A percentile compares a stretch with the other conserved stretches of the same genome.
Conservation (phyloP, 2,329 filamentous ascomycete genomes). For the Orbilia ellipsospora region DNA sequence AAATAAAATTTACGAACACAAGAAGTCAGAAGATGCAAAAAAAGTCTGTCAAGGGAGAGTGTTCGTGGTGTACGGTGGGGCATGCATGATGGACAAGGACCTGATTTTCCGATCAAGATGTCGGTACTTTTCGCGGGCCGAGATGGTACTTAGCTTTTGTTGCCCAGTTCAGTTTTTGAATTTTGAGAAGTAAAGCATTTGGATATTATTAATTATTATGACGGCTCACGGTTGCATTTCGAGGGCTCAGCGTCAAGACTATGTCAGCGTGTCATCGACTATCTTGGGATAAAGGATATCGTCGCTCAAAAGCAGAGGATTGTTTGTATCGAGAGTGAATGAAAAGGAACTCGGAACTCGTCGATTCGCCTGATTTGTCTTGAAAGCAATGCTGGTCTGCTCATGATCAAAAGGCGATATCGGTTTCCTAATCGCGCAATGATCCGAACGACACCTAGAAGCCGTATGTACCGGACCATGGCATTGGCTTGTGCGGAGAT, state of each 20-base stretch:
- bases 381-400: too few species aligned
- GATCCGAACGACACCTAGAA: slow-evolving; percentile 2
- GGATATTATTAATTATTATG: neutral
- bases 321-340: neutral
- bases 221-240: neutral
- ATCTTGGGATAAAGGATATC: neutral
- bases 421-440: slow-evolving; percentile 27
- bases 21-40: neutral
- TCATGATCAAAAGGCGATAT: neutral
- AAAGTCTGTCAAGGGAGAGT: too few species aligned
- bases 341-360: too few species aligned
- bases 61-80: slow-evolving; percentile 21
- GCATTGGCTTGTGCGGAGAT: too few species aligned
- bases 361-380: too few species aligned
- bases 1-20: slow-evolving; percentile 1
- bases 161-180: too few species aligned
- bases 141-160: neutral
- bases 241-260: slow-evolving; percentile 32
- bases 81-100: slow-evolving; percentile 37
- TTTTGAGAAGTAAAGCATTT: too few species aligned
- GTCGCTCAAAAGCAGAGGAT: slow-evolving; percentile 17
- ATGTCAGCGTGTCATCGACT: slow-evolving; percentile 11
- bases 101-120: slow-evolving; percentile 36
- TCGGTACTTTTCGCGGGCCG: slow-evolving; percentile 39
- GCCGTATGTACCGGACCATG: too few species aligned